A percentile compares a stretch with the other conserved stretches of the same genome.
Evolutionary conservation across 495 filamentous ascomycete species (phyloP).

Genomic region (Annulohypoxylon nitens): DNA sequence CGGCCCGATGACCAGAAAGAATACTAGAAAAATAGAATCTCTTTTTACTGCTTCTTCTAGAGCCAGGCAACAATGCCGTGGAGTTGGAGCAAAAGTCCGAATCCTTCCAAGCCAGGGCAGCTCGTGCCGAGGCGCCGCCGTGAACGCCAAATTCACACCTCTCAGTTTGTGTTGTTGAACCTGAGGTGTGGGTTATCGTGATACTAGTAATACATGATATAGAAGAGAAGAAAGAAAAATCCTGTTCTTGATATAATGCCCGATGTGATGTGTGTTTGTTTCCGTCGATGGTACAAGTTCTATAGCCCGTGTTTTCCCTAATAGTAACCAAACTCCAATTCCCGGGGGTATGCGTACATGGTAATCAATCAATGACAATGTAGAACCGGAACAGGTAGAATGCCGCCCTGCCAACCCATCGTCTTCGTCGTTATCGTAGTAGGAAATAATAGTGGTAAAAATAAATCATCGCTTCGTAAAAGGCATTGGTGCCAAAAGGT

Average conservation of each 20-base stretch:
- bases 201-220: conserved; percentile 35
- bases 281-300: conserved; percentile 36
- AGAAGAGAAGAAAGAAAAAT: conserved; percentile 33
- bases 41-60: conserved; percentile 31
- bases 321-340: conserved; percentile 28
- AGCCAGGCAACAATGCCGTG: conserved; percentile 16
- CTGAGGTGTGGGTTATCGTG: conserved; percentile 16
- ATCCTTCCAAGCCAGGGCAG: conserved; percentile 18
- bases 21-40: conserved; percentile 18
- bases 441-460: background rate
- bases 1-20: conserved; percentile 9
- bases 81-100: conserved; percentile 20
- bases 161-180: conserved; percentile 3
- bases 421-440: conserved; percentile 39
- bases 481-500: conserved; percentile 55
- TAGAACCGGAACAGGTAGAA: conserved; percentile 26
- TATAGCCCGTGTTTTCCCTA: conserved; percentile 37
- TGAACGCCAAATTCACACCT: conserved; percentile 10
- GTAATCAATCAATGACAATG: conserved; percentile 20
- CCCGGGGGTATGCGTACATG: conserved; percentile 40
- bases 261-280: conserved; percentile 9
- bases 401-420: conserved; percentile 20
- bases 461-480: conserved; percentile 53
- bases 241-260: conserved; percentile 28
- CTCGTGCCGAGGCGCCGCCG: conserved; percentile 9